phyloP scores from a whole-genome alignment of 768 basidiomycete genomes.

The Mycena polygramma region DNA sequence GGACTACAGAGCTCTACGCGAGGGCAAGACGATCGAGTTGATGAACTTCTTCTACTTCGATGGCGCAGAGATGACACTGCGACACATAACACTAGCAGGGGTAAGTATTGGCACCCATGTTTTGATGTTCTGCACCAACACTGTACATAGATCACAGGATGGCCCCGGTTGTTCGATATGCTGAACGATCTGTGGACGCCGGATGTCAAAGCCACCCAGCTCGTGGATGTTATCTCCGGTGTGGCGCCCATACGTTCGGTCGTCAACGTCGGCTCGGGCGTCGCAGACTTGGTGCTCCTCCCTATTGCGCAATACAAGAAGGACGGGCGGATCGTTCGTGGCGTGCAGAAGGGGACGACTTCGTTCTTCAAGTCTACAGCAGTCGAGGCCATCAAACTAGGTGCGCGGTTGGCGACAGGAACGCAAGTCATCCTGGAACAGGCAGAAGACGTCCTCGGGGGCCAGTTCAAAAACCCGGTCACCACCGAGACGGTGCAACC shows the following conservation, averaged over 20 bases:
- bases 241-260: conserved; percentile 96
- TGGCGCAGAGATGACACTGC: conserved; percentile 96
- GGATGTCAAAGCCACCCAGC: conserved; percentile 98
- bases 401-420: conserved; percentile 93
- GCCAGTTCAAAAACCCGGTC: conserved; percentile 74
- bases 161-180: conserved; percentile 88
- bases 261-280: conserved; percentile 97
- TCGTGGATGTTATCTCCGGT: conserved; percentile 96
- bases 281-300: conserved; percentile 94
- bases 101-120: conserved; percentile 61
- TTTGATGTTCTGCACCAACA: neutral
- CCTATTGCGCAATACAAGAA: conserved; percentile 99
- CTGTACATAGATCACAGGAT: conserved; percentile 84
- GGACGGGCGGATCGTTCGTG: conserved; percentile 92
- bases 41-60: conserved; percentile 99
- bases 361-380: conserved; percentile 96
- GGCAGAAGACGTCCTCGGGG: conserved; percentile 91
- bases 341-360: conserved; percentile 93
- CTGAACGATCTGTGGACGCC: conserved; percentile 99
- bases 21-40: conserved; percentile 93
- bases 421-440: conserved; percentile 98
- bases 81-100: conserved; percentile 92
- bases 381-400: conserved; percentile 94
- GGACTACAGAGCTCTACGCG: conserved; percentile 90
- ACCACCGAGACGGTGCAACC: conserved; percentile 76